Evolutionary conservation across 2,329 filamentous ascomycete genomes (phyloP), one percentile per base, ranked within the genome.

Genomic region (Tolypocladium pustulatum): DNA sequence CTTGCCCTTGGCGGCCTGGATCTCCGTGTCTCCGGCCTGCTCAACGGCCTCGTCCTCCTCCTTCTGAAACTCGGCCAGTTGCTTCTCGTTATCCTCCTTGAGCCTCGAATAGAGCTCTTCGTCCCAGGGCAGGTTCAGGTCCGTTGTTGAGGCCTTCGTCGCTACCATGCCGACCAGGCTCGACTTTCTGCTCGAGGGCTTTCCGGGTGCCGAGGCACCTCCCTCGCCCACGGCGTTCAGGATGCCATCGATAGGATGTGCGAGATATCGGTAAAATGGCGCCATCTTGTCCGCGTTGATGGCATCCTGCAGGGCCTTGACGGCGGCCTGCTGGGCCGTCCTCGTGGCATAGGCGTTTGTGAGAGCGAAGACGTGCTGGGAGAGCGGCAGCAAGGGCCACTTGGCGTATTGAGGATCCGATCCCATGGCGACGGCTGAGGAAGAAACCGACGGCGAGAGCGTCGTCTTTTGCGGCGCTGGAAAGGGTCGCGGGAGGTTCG

Each of bases 1-100:
- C 82, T 97, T 97, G 66, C 92, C 92, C 75, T 89, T 86, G 65
- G 92, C 94, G 58, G 91, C 90, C 76, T 93, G 87, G 64, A 99
- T 86, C 77, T 99, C 94, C 15, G 91, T 97, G 69, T 99, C 94
- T 58, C 94, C 94, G 61, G 93, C 93, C 75, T 95, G 92, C 81
- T 99, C 94, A 46, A 89, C 88, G 12, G 94, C 94, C 71, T 99
- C 92, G 62, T 96, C 93, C 73, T 93, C 88, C 74, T 94, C 90
- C 74, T 91, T 91, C 76, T 92, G 86, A 68, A 89, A 85, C 56
- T 77, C 81, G 64, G 89, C 87, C 54, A 93, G 77, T 77, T 93
- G 89, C 68, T 83, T 82, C 66, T 90, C 88, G 67, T 94, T 94
- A 63, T 90, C 87, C 63, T 83, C 84, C 72, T 87, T 84, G 64